phyloP scores from a whole-genome alignment of 345 rosid genomes.

The Kernera saxatilis region DNA sequence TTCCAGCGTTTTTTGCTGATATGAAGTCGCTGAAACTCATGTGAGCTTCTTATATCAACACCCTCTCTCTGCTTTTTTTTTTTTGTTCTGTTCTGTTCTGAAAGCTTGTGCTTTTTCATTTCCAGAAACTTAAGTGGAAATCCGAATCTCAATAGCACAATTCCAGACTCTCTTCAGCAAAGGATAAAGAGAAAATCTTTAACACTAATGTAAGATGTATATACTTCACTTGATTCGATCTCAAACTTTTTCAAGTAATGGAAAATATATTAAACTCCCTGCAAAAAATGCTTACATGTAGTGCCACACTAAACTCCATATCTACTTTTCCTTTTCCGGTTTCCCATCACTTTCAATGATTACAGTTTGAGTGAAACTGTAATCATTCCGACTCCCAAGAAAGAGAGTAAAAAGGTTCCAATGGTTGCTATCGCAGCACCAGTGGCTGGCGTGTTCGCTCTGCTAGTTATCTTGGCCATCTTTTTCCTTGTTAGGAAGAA shows the following conservation, averaged over 20 bases:
- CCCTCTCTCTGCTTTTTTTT: background rate
- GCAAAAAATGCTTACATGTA: background rate
- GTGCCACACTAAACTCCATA: background rate
- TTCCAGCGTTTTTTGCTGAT: constrained; percentile 40
- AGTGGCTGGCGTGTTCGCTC: background rate
- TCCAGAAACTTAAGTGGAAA: constrained; percentile 25
- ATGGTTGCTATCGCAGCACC: constrained; percentile 4
- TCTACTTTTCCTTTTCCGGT: background rate
- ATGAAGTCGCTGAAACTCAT: constrained; percentile 35
- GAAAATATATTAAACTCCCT: background rate
- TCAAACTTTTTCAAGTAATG: background rate
- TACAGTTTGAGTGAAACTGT: background rate
- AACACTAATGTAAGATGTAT: constrained; percentile 19
- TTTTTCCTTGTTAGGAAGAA: background rate
- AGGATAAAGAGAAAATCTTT: background rate
- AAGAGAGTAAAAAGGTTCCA: background rate
- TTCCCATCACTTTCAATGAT: background rate
- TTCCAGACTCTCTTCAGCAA: constrained; percentile 10
- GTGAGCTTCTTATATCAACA: constrained; percentile 34
- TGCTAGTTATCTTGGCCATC: constrained; percentile 13
- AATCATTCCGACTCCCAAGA: too few species aligned
- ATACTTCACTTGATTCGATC: background rate
- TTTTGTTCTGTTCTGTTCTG: background rate
- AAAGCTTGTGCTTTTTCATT: background rate
- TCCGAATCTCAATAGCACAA: background rate